Percentiles rank a stretch among this genome's conserved stretches.
Evolutionary conservation across 2,329 filamentous ascomycete species (phyloP).

Genomic region (Curvularia hawaiiensis): DNA sequence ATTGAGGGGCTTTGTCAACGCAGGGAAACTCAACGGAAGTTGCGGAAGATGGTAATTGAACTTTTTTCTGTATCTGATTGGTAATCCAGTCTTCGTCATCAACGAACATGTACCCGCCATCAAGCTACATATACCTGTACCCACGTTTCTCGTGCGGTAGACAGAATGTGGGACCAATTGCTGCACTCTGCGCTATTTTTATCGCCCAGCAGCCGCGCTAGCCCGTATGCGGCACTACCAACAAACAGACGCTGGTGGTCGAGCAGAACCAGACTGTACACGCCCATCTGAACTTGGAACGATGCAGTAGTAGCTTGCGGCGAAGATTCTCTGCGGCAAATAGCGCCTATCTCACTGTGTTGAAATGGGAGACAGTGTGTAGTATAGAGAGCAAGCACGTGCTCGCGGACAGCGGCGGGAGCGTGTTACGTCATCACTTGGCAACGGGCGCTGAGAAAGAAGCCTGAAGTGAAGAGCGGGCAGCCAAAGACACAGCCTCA

Average conservation of each 20-base stretch:
- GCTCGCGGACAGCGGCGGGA: slow-evolving; percentile 8
- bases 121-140: neutral
- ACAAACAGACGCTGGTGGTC: neutral
- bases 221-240: slow-evolving; percentile 15
- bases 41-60: neutral
- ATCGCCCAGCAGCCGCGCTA: slow-evolving; percentile 19
- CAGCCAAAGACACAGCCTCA: slow-evolving; percentile 27
- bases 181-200: slow-evolving; percentile 9
- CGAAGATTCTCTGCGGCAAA: neutral
- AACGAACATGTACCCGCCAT: neutral
- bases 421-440: slow-evolving; percentile 37
- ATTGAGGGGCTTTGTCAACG: neutral
- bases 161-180: neutral
- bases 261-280: slow-evolving; percentile 14
- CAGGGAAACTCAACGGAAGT: neutral
- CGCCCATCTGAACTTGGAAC: neutral
- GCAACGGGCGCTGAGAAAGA: slow-evolving; percentile 12
- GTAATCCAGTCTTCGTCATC: neutral
- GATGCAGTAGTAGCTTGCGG: neutral
- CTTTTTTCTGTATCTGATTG: neutral
- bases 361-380: neutral
- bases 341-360: neutral
- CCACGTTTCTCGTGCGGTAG: neutral
- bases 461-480: slow-evolving; percentile 13
- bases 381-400: neutral